Base-by-base conservation (phyloP, 345 rosid genomes). In the Kernera saxatilis region DNA sequence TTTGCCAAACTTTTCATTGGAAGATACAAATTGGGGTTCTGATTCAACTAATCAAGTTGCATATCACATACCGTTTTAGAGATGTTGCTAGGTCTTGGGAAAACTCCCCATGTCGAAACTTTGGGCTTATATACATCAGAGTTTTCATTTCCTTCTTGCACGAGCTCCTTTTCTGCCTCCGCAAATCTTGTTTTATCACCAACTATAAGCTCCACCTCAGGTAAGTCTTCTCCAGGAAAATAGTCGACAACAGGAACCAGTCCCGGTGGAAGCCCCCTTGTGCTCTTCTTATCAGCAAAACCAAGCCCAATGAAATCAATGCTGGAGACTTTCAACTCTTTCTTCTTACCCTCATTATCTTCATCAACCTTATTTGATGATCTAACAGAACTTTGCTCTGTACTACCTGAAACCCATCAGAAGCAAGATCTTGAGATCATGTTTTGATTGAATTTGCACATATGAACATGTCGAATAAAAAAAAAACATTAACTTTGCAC, bases 61-160 rank as follows among this genome's bases (percentile, higher is more conserved):
- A 54, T 29, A 5, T 36, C 23, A 64, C 77, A 57, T 84, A 90
- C 98, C 78, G 87, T 81, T 72, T 83, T 80, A 50, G 98, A 93
- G 78, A 93, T 93, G 82, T 90, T 83, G 78, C 81, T 86, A 7
- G 97, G 97, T 55, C 97, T 83, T 8, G 96, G 97, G 69, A 87
- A 87, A 69, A 93, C 96, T 57, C 98, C 97, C 97, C 97, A 93
- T 2, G 97, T 83, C 2, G 97, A 88, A 73, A 93, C 96, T 82
- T 80, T 88, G 3, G 97, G 98, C 76, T 87, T 87, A 76, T 93
- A 90, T n/a, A 86, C 45, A 32, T 86, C 86, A 2, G 69, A 58
- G 63, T 78, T 67, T 35, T 77, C 88, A 67, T 86, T 84, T 39
- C 68, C 70, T 22, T 23, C 25, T 18, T 77, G 81, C 57, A 77